These are phyloP conservation scores for Endoconidiophora laricicola DNA, from an alignment of 2,329 filamentous ascomycete species.

Conservation along the genomic window DNA sequence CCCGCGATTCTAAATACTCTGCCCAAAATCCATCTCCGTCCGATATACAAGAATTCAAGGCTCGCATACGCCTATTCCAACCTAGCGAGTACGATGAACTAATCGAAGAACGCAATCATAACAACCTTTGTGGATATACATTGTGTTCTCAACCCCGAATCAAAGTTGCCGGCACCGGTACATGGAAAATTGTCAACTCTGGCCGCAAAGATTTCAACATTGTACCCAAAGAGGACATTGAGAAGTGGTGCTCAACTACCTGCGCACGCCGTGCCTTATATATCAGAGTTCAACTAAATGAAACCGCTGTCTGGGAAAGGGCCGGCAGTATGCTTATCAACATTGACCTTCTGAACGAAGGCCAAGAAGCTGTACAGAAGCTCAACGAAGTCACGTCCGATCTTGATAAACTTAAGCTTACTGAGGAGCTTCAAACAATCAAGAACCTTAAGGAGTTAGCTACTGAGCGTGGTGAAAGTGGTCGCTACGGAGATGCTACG, in stretches of 20 bases:
- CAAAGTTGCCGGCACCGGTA: slow-evolving; percentile 37
- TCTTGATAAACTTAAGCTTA: slow-evolving; percentile 27
- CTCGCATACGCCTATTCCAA: slow-evolving; percentile 56
- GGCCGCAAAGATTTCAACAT: slow-evolving; percentile 44
- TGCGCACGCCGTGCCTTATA: slow-evolving; percentile 72
- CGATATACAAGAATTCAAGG: slow-evolving; percentile 50
- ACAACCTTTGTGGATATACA: slow-evolving; percentile 65
- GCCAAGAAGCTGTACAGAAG: slow-evolving; percentile 31
- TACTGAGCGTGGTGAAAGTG: slow-evolving; percentile 29
- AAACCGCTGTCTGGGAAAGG: slow-evolving; percentile 74
- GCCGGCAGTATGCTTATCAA: slow-evolving; percentile 37
- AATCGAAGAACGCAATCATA: slow-evolving; percentile 75
- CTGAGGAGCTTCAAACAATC: slow-evolving; percentile 25
- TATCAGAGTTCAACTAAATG: slow-evolving; percentile 73
- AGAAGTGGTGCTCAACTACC: slow-evolving; percentile 71
- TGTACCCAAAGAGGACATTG: slow-evolving; percentile 52
- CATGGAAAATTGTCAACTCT: slow-evolving; percentile 48
- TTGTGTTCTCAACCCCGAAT: slow-evolving; percentile 55
- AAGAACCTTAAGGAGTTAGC: slow-evolving; percentile 29
- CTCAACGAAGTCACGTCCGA: slow-evolving; percentile 22
- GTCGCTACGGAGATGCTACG: slow-evolving; percentile 11
- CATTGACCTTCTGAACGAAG: slow-evolving; percentile 53
- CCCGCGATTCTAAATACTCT: slow-evolving; percentile 19
- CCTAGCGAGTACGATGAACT: slow-evolving; percentile 80
- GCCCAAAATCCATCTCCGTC: slow-evolving; percentile 34